These are phyloP conservation scores for Hanseniaspora mollemarum DNA, from an alignment of 805 yeast genomes.

Conservation along the genomic window DNA sequence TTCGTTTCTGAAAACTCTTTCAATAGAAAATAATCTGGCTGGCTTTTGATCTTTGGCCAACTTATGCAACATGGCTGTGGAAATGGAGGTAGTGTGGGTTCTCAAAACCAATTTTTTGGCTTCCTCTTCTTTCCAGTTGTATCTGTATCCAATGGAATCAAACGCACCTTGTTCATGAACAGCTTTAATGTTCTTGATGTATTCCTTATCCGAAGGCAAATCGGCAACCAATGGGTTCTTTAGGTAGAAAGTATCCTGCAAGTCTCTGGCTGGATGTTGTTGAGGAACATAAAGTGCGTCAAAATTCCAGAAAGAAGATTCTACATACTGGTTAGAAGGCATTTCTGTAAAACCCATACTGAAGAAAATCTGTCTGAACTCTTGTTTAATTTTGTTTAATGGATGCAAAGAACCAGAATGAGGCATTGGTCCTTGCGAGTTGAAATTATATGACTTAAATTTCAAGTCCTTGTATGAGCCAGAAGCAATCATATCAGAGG, in stretches of 20 bases:
- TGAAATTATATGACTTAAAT: constrained; percentile 92
- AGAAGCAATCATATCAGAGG: constrained; percentile 77
- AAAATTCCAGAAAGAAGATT: constrained; percentile 97
- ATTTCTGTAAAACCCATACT: constrained; percentile 97
- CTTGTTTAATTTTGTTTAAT: constrained; percentile 89
- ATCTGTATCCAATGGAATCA: constrained; percentile 96
- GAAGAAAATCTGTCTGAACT: constrained; percentile 94
- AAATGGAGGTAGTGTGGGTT: constrained; percentile 95
- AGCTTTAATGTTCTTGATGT: constrained; percentile 62
- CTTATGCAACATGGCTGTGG: constrained; percentile 74
- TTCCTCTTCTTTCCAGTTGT: constrained; percentile 91
- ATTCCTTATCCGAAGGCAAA: constrained; percentile 68
- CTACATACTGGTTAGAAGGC: constrained; percentile 98
- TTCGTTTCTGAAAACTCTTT: constrained; percentile 97
- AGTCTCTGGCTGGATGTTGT: constrained; percentile 98
- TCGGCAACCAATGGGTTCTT: constrained; percentile 81
- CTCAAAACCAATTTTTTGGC: constrained; percentile 83
- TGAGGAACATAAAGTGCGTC: constrained; percentile 95
- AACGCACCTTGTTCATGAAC: constrained; percentile 85
- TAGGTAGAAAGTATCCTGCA: constrained; percentile 95
- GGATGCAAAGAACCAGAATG: constrained; percentile 93
- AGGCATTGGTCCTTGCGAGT: constrained; percentile 84
- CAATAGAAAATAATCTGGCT: constrained; percentile 84
- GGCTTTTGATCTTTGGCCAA: constrained; percentile 85
- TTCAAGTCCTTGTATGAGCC: constrained; percentile 73